Base-by-base conservation (phyloP, 306 rosid species). In the Canavalia gladiata region DNA sequence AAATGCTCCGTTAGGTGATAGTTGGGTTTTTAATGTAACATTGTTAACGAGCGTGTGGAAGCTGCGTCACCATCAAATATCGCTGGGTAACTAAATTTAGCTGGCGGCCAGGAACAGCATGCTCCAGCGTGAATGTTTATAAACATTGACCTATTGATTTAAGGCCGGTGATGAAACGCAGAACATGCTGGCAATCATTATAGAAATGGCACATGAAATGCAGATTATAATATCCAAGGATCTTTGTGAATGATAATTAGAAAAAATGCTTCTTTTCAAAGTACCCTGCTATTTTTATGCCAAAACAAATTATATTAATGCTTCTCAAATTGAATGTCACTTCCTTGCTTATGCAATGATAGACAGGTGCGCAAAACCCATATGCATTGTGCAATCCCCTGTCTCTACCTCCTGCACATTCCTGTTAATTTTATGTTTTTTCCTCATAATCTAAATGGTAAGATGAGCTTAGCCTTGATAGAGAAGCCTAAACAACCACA, bases 301-400 rank as follows among this genome's bases (percentile, higher is more conserved):
- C 64, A 35, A 49, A 30, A 55, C 41, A n/a, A 28, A 28, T 29
- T 0, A 6, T 59, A 28, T 13, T 25, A 62, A n/a, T 68, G 57
- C 8, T 68, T 41, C 41, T 43, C 30, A 57, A 29, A 7, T 13
- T 68, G 35, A 68, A 78, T 33, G 68, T 67, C 6, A 5, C 37
- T 41, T 66, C 1, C 45, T 66, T 77, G 67, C 28, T 54, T 29
- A 37, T 41, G 45, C 3, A 11, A 52, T 37, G 11, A 47, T 25
- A 28, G 65, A 51, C 72, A 67, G 2, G 25, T 35, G 50, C 47
- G 46, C 72, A 47, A 76, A 76, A 11, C 25, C 52, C 95, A 18
- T 57, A 42, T 75, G 70, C 45, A 45, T 60, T 64, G 7, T 58
- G 68, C 11, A 29, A 58, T 59, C 33, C 31, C 45, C 0, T 8